Percentiles rank a stretch among this genome's conserved stretches.
Evolutionary conservation across 2,329 filamentous ascomycete species (phyloP).

Genomic region (Cladosporium sp.): DNA sequence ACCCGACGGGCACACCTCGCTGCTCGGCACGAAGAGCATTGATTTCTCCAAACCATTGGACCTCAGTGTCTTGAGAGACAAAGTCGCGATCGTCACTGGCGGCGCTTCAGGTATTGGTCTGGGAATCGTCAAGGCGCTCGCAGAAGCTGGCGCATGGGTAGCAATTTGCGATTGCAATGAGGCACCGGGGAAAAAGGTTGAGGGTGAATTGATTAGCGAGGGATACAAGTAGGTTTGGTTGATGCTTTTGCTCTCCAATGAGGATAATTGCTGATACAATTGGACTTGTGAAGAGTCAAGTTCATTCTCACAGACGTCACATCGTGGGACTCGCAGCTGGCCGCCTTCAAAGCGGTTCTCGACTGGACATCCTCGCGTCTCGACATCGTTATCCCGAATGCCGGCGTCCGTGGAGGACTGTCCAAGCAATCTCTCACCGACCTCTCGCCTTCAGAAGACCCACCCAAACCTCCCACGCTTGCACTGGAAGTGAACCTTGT

Average conservation of each 20-base stretch:
- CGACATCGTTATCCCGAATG: slow-evolving; percentile 26
- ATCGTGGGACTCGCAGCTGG: slow-evolving; percentile 22
- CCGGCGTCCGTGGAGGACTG: slow-evolving; percentile 21
- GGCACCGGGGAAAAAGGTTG: slow-evolving; percentile 1
- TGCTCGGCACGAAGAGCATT: slow-evolving; percentile 8
- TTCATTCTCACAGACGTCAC: slow-evolving; percentile 25
- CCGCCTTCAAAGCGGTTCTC: slow-evolving; percentile 27
- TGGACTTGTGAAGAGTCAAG: slow-evolving; percentile 17
- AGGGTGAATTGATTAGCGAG: slow-evolving; percentile 10
- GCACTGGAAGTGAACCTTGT: slow-evolving; percentile 25
- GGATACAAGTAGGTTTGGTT: neutral
- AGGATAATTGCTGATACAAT: neutral
- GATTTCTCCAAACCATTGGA: slow-evolving; percentile 21
- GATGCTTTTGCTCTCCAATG: neutral
- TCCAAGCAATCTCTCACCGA: slow-evolving; percentile 4
- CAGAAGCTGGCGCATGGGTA: slow-evolving; percentile 25
- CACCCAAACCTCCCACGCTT: slow-evolving; percentile 2
- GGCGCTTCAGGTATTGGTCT: slow-evolving; percentile 24
- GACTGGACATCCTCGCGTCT: slow-evolving; percentile 19
- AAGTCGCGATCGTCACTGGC: slow-evolving; percentile 26
- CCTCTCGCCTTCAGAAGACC: neutral
- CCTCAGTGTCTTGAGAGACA: slow-evolving; percentile 17
- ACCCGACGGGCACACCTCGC: neutral
- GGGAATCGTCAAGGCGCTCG: slow-evolving; percentile 19
- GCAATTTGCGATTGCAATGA: slow-evolving; percentile 24